A percentile compares a stretch with the other conserved stretches of the same genome.
Evolutionary conservation across 1,139 yeast genomes (phyloP).

Genomic region (Zygoascus meyerae): DNA sequence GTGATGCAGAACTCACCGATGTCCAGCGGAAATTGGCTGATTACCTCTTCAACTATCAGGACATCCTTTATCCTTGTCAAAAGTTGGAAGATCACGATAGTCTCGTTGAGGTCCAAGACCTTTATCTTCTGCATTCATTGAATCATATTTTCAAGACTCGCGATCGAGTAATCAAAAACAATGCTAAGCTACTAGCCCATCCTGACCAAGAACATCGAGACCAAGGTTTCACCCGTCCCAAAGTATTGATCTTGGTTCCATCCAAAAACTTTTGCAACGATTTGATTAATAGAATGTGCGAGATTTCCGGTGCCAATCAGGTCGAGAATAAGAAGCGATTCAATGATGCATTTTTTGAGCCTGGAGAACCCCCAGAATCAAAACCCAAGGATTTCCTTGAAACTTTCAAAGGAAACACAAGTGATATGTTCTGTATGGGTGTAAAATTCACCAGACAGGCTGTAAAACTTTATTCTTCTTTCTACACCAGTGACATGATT

Average conservation of each 20-base stretch:
- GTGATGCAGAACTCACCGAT: conserved; percentile 27
- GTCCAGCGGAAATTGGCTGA: conserved; percentile 44
- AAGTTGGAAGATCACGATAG: conserved; percentile 31
- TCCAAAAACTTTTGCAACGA: conserved; percentile 75
- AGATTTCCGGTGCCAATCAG: conserved; percentile 62
- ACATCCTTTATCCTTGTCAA: conserved; percentile 59
- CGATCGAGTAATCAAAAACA: conserved; percentile 72
- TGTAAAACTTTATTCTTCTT: conserved; percentile 74
- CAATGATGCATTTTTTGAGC: conserved; percentile 57
- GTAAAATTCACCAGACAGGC: conserved; percentile 85
- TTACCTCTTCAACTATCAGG: conserved; percentile 69
- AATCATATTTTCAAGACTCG: conserved; percentile 86
- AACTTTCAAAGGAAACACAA: conserved; percentile 80
- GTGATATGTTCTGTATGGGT: conserved; percentile 88
- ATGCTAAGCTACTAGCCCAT: conserved; percentile 44
- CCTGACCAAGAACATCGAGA: conserved; percentile 60
- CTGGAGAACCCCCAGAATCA: conserved; percentile 43
- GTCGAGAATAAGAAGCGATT: conserved; percentile 79
- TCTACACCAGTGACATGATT: conserved; percentile 78
- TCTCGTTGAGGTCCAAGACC: conserved; percentile 49
- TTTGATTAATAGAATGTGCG: conserved; percentile 57
- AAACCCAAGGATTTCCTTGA: conserved; percentile 83
- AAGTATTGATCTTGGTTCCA: conserved; percentile 75
- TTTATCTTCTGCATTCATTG: conserved; percentile 65
- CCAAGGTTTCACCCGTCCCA: conserved; percentile 94